Evolutionary conservation across 768 basidiomycete species (phyloP).

Genomic region (Cytidiella melzeri): DNA sequence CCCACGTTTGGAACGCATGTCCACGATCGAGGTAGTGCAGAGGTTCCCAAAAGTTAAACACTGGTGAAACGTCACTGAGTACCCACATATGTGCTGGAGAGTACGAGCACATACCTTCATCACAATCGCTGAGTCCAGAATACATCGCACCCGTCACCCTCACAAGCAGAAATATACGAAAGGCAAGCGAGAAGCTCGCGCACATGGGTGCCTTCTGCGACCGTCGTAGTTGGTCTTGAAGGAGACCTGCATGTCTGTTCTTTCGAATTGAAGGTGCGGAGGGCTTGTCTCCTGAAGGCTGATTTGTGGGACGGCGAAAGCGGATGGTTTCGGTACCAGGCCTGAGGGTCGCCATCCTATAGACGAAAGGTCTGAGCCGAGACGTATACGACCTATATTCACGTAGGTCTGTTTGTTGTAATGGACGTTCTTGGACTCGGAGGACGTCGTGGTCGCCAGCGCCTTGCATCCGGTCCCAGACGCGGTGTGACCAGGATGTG

Average conservation of each 20-base stretch:
- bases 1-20: slow-evolving; percentile 97
- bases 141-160: slow-evolving; percentile 90
- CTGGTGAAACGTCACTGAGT: slow-evolving; percentile 34
- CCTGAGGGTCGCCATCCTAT: slow-evolving; percentile 17
- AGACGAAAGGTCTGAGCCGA: no score
- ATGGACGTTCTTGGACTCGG: not conserved
- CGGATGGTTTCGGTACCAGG: slow-evolving; percentile 24
- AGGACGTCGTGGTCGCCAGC: not conserved
- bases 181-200: slow-evolving; percentile 77
- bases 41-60: slow-evolving; percentile 99
- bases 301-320: slow-evolving; percentile 25
- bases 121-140: slow-evolving; percentile 89
- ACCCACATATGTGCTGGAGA: not conserved
- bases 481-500: not conserved
- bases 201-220: slow-evolving; percentile 75
- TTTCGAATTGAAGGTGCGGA: slow-evolving; percentile 15
- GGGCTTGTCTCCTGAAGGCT: slow-evolving; percentile 10
- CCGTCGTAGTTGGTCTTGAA: slow-evolving; percentile 77
- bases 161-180: slow-evolving; percentile 77
- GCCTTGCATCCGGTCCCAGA: not conserved
- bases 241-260: slow-evolving; percentile 55
- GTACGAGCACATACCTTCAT: slow-evolving; percentile 67
- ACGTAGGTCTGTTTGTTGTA: no score
- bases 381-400: no score
- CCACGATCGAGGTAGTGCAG: slow-evolving; percentile 86